Base-by-base conservation (phyloP, 768 basidiomycete species). In the Lyophyllum shimeji region DNA sequence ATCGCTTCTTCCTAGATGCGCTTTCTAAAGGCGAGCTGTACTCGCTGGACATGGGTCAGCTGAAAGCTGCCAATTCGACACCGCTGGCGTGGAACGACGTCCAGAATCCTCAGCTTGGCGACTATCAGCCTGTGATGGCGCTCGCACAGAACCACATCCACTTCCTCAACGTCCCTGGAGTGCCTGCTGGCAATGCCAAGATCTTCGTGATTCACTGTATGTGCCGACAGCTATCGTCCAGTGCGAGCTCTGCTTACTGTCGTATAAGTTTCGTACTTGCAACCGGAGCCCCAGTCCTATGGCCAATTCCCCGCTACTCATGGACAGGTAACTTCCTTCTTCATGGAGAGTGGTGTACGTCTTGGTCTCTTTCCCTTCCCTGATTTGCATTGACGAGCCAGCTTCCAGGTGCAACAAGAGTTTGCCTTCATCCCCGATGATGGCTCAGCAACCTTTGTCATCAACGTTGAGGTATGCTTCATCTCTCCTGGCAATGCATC, bases 151-250 rank as follows among this genome's bases (percentile, higher is more conserved):
- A 95, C 68, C 93, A 95, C 66, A 77, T 95, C 51, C 84, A 88
- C 68, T 94, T 93, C 80, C 75, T 94, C 21, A 76, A 89, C 57
- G 84, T 90, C 1, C 88, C 90, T 8, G 78, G 76, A 21, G 76
- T 80, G 7, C 55, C 82, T n/a, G 80, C 87, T 18, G 93, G 93
- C 11, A 82, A 79, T 39, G 87, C 85, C 2, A 75, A 85, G 51
- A 87, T 95, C 55, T 95, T 91, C 60, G 91, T 95, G 24, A 90
- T 95, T 57, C 93, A 95, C 69, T 95, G 90, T 89, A 63, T 61
- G 87, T 75, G 2, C 9, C 31, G 31, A 45, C 42, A 46, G 2
- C 57, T 13, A 21, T 18, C 9, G 45, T 39, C 23, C 33, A 12
- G 13, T 34, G 6, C 39, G 18, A 40, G 15, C 5, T 34, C 34